Conservation (phyloP, 768 basidiomycete species). For the Panellus pusillus region DNA sequence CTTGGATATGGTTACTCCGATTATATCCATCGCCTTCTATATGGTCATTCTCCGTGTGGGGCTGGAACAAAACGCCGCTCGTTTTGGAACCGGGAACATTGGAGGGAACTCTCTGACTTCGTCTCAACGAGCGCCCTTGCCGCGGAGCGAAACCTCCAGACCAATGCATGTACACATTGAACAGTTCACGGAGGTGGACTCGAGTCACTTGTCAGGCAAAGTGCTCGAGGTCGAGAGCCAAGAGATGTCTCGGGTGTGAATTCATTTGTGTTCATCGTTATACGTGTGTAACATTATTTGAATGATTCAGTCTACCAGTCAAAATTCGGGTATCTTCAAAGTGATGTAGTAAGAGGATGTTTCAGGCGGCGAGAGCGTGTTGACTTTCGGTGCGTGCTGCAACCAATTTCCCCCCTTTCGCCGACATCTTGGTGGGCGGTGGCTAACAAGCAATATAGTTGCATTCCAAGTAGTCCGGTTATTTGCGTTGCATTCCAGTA, state of each 20-base stretch:
- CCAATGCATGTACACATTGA: slow-evolving; percentile 11
- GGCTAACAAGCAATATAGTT: no score
- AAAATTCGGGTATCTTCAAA: no score
- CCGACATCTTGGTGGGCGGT: no score
- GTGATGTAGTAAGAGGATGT: no score
- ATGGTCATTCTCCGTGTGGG: slow-evolving; percentile 43
- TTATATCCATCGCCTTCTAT: slow-evolving; percentile 43
- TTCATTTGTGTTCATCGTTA: not conserved
- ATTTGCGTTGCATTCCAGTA: no score
- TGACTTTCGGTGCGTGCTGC: no score
- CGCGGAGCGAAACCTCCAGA: not conserved
- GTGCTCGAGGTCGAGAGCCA: not conserved
- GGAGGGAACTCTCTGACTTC: not conserved
- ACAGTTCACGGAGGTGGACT: slow-evolving; percentile 1
- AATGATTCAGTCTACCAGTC: no score
- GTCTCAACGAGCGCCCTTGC: not conserved
- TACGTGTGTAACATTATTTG: no score
- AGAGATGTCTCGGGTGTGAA: not conserved
- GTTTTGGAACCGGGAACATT: no score
- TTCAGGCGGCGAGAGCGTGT: no score
- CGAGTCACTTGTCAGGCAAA: not conserved
- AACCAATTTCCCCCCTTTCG: no score
- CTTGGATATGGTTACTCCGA: slow-evolving; percentile 37
- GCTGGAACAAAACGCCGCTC: slow-evolving; percentile 1
- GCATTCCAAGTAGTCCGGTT: no score